Conservation (phyloP, 2,329 filamentous ascomycete genomes). For the Aureobasidium musti region DNA sequence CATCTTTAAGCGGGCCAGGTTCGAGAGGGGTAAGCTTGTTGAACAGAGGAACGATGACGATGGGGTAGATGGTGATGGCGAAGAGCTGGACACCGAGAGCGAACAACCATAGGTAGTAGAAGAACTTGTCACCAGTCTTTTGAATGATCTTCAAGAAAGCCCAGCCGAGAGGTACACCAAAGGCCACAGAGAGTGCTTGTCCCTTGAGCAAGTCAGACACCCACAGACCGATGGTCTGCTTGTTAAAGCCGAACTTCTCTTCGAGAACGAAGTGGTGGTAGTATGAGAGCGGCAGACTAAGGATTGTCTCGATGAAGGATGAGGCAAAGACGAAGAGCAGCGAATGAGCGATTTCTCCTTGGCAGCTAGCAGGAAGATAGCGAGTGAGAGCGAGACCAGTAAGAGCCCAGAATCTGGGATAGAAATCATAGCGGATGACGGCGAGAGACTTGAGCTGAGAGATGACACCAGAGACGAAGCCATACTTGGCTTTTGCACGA, state of each 20-base stretch:
- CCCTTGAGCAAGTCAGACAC: constrained; percentile 89
- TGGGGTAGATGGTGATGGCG: constrained; percentile 94
- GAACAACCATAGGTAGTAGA: constrained; percentile 97
- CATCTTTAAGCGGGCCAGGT: constrained; percentile 81
- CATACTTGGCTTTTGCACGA: constrained; percentile 90
- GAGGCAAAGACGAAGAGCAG: constrained; percentile 90
- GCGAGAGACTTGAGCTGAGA: constrained; percentile 84
- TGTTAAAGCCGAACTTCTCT: constrained; percentile 98
- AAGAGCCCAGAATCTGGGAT: constrained; percentile 86
- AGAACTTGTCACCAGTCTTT: constrained; percentile 90
- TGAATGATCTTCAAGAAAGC: constrained; percentile 93
- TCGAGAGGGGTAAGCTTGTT: constrained; percentile 96
- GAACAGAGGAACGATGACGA: constrained; percentile 91
- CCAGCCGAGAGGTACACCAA: constrained; percentile 85
- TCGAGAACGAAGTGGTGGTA: constrained; percentile 97
- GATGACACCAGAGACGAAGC: constrained; percentile 77
- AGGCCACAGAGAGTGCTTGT: constrained; percentile 74
- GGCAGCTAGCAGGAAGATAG: constrained; percentile 75
- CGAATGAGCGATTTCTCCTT: constrained; percentile 90
- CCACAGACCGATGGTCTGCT: constrained; percentile 89
- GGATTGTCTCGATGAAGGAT: constrained; percentile 74
- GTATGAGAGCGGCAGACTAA: constrained; percentile 78
- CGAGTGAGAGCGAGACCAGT: constrained; percentile 72
- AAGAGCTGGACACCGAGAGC: constrained; percentile 86
- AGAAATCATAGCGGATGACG: constrained; percentile 86